Evolutionary conservation across 1,139 yeast species (phyloP), one percentile per base, ranked within the genome.

Genomic region (Saccharomyces hybrid): DNA sequence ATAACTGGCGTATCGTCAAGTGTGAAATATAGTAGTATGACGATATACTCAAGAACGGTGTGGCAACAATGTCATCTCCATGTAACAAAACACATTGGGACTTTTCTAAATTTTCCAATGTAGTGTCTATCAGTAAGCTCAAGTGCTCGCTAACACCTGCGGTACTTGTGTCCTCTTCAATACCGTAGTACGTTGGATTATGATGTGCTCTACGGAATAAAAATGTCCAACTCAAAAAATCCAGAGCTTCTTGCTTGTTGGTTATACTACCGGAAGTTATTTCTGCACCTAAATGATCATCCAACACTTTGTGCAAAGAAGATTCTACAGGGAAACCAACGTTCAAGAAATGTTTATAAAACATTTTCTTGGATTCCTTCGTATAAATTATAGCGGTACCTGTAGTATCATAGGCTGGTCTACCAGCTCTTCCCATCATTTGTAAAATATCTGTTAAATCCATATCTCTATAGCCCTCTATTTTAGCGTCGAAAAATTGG

Each of bases 291-390:
- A 93, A 78, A 75, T 95, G 99, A 70, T 93, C 87, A 70, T 89
- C 97, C 64, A 95, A 74, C 3, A 88, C 96, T 65, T 90, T 90
- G 70, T 93, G 98, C 57, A 93, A 75, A 1, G 97, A 88, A 0
- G 97, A 89, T 69, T 93, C 99, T 13, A 95, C 99, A 0, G 99
- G 99, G 73, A 95, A 93, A 0, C 99, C 99, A 58, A 89, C 84
- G 67, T 93, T 95, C 64, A 93, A 73, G 70, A 93, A 93, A 70
- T 95, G 97, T 67, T 93, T 93, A 74, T 95, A 93, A 66, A 91
- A 95, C 68, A 84, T 81, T 72, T 93, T 93, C 62, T 91, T 93
- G 3, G 91, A 80, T 66, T 95, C 97, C 66, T 88, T 89, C 3
- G 99, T 93, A 69, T 84, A 91, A 1, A 95, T 96, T 60, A 93